Evolutionary conservation across 1,284 basidiomycete genomes (phyloP), one percentile per base, ranked within the genome.

Genomic region (Irpex rosettiformis): DNA sequence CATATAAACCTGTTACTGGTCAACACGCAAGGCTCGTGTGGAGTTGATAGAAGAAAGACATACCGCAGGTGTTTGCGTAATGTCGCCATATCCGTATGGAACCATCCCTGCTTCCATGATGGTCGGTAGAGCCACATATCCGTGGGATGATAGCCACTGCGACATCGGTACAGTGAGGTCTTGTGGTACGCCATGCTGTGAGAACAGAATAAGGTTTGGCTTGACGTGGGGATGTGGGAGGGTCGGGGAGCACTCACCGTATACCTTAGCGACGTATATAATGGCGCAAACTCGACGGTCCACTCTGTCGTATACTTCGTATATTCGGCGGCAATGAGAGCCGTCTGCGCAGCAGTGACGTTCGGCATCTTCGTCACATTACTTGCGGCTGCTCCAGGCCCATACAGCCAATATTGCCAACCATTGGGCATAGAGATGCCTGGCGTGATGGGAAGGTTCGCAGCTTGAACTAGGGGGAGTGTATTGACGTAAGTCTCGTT

Each of bases 11-110:
- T 54, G n/a, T 8, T 13, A 29, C 10, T 37, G 27, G 29, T 52
- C 13, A 52, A 29, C 11, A 11, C 18, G 10, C 13, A 18, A 11
- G 8, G n/a, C 3, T 24, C 48, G 22, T 4, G 21, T 4, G 10
- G 16, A 13, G 28, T 24, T 5, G 27, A n/a, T n/a, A n/a, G n/a
- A 8, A 18, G 22, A 8, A 54, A 27, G n/a, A 18, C 30, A 29
- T 37, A 54, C 52, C 4, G 52, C 30, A 4, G 52, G 52, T 7
- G 52, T 54, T 27, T 54, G 30, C 3, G 30, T 40, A 21, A 54
- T 54, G 21, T 54, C 52, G n/a, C 52, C 52, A 37, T 54, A 54
- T 8, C 52, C 52, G 11, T 54, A 54, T 29, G 52, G 52, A 22
- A 40, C 52, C 30, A 40, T 40, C 3, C 52, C 52, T 24, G 11